Evolutionary conservation across 345 rosid genomes (phyloP).

Genomic region (Moricandia moricandioides): DNA sequence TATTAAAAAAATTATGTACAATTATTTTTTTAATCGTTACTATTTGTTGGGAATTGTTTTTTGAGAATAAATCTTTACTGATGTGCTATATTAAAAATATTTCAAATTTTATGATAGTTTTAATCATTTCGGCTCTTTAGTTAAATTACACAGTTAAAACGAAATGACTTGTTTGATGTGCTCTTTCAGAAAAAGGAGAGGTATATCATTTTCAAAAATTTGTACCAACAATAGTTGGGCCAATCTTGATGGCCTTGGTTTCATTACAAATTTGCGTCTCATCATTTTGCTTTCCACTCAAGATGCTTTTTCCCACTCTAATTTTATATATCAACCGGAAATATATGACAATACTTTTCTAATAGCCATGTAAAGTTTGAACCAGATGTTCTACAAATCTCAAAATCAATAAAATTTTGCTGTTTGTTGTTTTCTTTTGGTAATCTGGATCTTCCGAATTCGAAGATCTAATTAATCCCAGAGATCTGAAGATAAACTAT

Average conservation of each 20-base stretch:
- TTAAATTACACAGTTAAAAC: not conserved
- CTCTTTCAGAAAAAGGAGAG: not conserved
- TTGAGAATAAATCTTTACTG: not conserved
- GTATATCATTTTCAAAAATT: not conserved
- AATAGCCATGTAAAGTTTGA: not conserved
- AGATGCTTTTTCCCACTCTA: not conserved
- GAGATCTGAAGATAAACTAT: too few relatives aligned
- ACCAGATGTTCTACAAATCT: not conserved
- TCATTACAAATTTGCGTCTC: slow-evolving; percentile 1
- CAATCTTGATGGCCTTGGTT: slow-evolving; percentile 24
- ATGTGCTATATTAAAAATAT: not conserved
- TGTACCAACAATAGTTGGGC: slow-evolving; percentile 23
- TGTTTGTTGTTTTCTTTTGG: too few relatives aligned
- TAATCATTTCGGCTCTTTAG: not conserved
- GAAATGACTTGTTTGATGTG: not conserved
- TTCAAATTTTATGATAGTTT: not conserved
- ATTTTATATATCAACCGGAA: not conserved
- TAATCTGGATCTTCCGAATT: too few relatives aligned
- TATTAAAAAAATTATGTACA: not conserved
- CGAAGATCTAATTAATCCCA: too few relatives aligned
- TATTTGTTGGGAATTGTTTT: not conserved
- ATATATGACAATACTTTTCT: not conserved
- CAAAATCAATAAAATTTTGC: not conserved
- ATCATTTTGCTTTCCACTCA: slow-evolving; percentile 25
- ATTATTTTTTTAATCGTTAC: not conserved